Evolutionary conservation across 306 rosid species (phyloP), one percentile per base, ranked within the genome.

Genomic region (Amphicarpaea edgeworthii): DNA sequence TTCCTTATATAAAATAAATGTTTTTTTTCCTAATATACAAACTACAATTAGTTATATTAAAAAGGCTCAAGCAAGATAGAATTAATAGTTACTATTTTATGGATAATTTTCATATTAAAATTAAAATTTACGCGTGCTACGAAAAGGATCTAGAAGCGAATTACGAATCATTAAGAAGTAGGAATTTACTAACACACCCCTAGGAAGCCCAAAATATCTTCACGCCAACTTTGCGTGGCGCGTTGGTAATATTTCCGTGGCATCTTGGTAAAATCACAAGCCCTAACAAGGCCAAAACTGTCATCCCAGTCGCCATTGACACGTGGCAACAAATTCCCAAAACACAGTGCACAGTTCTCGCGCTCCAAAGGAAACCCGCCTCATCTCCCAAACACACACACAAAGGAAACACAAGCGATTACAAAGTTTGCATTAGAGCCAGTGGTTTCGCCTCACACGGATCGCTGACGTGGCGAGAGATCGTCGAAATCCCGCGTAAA

Each of bases 401-500:
- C 87, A 84, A 1, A 85, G 87, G 79, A 92, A 92, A 78, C 97
- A 86, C 92, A 91, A 58, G 77, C 2, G 42, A 47, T 7, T 10
- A 1, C 0, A 6, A n/a, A 17, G 8, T 15, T 30, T 0, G 2
- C 0, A 28, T 0, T 0, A 1, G 0, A 41, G 41, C 91, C 28
- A 74, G 46, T 70, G 0, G 46, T 0, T 1, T 1, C 0, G 0
- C 2, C 59, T 16, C 87, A 64, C 87, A 51, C 81, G 87, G 97
- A 93, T 88, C 65, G 83, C 0, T 79, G 90, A 93, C 85, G 82
- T 90, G 90, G 91, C 82, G 4, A 57, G 75, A 75, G 14, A 70
- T 28, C 32, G 32, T 28, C 32, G 32, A 28, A 28, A 28, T 49
- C 28, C 97, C 96, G 98, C 98, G 96, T 68, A 91, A 91, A 91